Percentiles rank a stretch among this genome's conserved stretches.
Evolutionary conservation across 2,329 filamentous ascomycete genomes (phyloP).

Genomic region (Acephala macrosclerotiorum): DNA sequence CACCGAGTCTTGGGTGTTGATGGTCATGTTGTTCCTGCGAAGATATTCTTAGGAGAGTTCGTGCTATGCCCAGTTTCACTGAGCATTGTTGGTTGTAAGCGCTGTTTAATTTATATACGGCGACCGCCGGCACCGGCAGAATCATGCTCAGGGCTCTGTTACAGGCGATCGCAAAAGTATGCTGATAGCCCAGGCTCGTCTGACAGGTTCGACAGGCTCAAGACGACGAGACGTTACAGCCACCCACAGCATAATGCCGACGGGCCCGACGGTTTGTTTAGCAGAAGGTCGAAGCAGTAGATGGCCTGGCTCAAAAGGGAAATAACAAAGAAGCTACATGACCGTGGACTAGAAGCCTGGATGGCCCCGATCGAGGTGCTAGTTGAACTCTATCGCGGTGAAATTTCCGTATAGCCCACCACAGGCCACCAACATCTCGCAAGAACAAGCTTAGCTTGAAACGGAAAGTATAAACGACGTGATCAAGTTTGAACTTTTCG

Average conservation of each 20-base stretch:
- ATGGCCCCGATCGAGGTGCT: not conserved
- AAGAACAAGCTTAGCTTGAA: slow-evolving; percentile 4
- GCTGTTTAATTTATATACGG: not conserved
- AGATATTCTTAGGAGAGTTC: not conserved
- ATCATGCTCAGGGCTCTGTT: not conserved
- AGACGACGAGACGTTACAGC: slow-evolving; percentile 4
- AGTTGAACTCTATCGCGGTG: slow-evolving; percentile 1
- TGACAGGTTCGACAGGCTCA: not conserved
- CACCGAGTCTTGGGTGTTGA: not conserved
- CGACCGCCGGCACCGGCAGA: slow-evolving; percentile 5
- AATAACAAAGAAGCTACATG: slow-evolving; percentile 5
- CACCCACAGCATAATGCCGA: not conserved
- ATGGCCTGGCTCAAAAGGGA: not conserved
- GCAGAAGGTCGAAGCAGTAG: not conserved
- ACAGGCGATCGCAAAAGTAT: slow-evolving; percentile 6
- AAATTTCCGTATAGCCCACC: not conserved
- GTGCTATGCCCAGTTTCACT: slow-evolving; percentile 3
- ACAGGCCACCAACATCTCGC: not conserved
- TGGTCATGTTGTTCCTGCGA: not conserved
- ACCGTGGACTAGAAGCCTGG: not conserved
- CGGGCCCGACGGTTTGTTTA: slow-evolving; percentile 5
- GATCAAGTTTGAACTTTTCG: not conserved
- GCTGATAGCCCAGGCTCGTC: not conserved
- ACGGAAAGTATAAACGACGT: not conserved
- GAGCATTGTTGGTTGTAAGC: not conserved